Percentiles rank a stretch among this genome's conserved stretches.
Conservation (phyloP, 257 asterid genomes). For the Jacaranda copaia region DNA sequence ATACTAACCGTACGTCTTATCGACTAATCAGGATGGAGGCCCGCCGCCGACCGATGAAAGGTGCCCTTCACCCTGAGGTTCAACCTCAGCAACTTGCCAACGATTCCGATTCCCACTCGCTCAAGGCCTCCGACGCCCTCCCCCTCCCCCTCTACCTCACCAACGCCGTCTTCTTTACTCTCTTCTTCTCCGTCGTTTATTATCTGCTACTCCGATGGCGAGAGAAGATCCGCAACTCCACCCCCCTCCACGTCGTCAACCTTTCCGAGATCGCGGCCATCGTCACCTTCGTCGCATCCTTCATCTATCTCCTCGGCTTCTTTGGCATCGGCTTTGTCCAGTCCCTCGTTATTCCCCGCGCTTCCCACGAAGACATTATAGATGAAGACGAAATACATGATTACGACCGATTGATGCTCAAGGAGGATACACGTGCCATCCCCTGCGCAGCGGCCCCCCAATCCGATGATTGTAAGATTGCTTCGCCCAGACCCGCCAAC, state of each 20-base stretch:
- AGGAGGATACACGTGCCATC: conserved; percentile 39
- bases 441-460: conserved; percentile 39
- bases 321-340: conserved; percentile 49
- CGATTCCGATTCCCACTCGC: conserved; percentile 5
- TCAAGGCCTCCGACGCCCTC: conserved; percentile 39
- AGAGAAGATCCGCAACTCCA: conserved; percentile 51
- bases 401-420: conserved; percentile 27
- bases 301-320: conserved; percentile 45
- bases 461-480: conserved; percentile 17
- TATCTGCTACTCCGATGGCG: conserved; percentile 52
- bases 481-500: not conserved
- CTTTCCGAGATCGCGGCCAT: conserved; percentile 48
- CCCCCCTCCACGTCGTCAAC: conserved; percentile 48
- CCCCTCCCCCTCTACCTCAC: conserved; percentile 35
- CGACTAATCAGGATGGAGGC: conserved; percentile 25
- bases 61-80: not conserved
- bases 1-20: not conserved
- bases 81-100: not conserved
- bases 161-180: conserved; percentile 41
- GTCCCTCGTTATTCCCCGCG: conserved; percentile 40
- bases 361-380: conserved; percentile 32
- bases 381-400: conserved; percentile 35
- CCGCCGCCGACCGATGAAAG: conserved; percentile 30
- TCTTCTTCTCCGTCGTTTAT: conserved; percentile 51
- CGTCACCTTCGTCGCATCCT: conserved; percentile 43